A percentile compares a stretch with the other conserved stretches of the same genome.
Conservation (phyloP, 163 green algal species). For the Coccomyxa subellipsoidea region DNA sequence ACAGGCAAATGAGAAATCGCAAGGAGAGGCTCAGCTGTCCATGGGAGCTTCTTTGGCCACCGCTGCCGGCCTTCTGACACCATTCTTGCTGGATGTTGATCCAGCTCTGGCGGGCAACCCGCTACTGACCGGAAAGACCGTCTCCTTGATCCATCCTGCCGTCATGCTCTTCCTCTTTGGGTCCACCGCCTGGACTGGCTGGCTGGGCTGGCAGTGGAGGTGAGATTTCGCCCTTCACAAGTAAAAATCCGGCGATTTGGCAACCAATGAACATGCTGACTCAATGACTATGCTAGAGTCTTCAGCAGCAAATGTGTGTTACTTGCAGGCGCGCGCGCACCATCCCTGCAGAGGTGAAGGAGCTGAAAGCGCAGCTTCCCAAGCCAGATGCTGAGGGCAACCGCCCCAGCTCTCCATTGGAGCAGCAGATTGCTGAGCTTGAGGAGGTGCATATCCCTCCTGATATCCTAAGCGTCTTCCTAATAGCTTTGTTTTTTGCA, state of each 20-base stretch:
- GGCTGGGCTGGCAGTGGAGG: slow-evolving; percentile 85
- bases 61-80: slow-evolving; percentile 13
- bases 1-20: neutral
- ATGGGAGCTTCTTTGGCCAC: neutral
- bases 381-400: slow-evolving; percentile 47
- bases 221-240: neutral
- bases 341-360: slow-evolving; percentile 80
- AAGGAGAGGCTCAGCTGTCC: neutral
- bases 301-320: neutral
- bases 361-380: slow-evolving; percentile 73
- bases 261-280: neutral
- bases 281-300: neutral
- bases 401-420: slow-evolving; percentile 33
- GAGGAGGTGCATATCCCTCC: slow-evolving; percentile 30
- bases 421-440: slow-evolving; percentile 43
- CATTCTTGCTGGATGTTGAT: slow-evolving; percentile 17
- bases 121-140: slow-evolving; percentile 64
- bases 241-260: neutral
- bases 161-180: slow-evolving; percentile 80
- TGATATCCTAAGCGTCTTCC: too few relatives aligned
- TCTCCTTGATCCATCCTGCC: slow-evolving; percentile 76
- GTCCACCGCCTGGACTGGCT: slow-evolving; percentile 77
- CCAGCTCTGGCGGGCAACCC: slow-evolving; percentile 6
- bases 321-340: slow-evolving; percentile 46
- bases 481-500: too few relatives aligned